Base-by-base conservation (phyloP, 202 grass and related monocot genomes). In the Dendrocalamus latiflorus region DNA sequence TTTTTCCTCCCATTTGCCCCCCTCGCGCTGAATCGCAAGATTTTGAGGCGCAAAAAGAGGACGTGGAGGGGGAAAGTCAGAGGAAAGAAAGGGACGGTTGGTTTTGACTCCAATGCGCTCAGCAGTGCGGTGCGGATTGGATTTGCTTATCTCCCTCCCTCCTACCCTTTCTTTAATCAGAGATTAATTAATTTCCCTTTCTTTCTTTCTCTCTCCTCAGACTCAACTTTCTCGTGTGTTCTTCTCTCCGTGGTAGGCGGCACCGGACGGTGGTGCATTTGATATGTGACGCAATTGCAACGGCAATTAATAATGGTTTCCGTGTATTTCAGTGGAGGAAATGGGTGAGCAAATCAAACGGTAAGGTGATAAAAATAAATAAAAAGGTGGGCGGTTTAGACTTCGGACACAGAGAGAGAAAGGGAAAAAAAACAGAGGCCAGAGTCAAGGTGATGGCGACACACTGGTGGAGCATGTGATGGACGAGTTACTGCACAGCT, bases 21-120 rank as follows among this genome's bases (percentile, higher is more conserved):
- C 3, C 45, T 22, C 37, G 51, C 42, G 42, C 62, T 75, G 71
- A 48, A 61, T 76, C 14, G 82, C 74, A 11, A 59, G 73, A 60
- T 84, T 78, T 39, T 51, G 63, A 13, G 42, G 1, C 79, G 24
- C 45, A 15, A 30, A 26, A 69, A 44, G 75, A 75, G 26, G 65
- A 82, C 37, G 63, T 76, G 43, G 72, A 61, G 56, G 77, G 81
- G 82, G 74, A 88, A 84, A 85, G 87, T 90, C 81, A 88, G 88
- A 87, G 6, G 83, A 77, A 59, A 79, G 81, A n/a, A n/a, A 88
- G 48, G 26, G 87, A 85, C 80, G 65, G 62, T 22, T 51, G 79
- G n/a, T n/a, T n/a, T n/a, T n/a, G n/a, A n/a, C n/a, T n/a, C n/a
- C n/a, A n/a, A n/a, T n/a, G n/a, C n/a, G n/a, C n/a, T n/a, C n/a